phyloP scores from a whole-genome alignment of 2,329 filamentous ascomycete genomes.

The Ilyonectria destructans region DNA sequence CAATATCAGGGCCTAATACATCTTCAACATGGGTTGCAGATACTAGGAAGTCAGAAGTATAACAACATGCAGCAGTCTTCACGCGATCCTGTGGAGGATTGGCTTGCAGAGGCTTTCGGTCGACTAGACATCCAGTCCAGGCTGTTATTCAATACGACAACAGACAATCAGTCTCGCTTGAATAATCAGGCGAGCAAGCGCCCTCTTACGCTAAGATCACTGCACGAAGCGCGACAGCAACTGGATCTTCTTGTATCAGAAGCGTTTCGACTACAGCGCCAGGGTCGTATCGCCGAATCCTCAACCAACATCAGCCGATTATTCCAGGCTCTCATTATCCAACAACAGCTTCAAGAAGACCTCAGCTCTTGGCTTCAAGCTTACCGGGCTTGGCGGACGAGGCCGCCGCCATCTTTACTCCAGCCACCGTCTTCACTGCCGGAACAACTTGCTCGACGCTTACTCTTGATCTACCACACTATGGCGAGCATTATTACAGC shows the following conservation, averaged over 20 bases:
- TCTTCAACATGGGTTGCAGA: constrained; percentile 20
- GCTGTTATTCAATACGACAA: neutral
- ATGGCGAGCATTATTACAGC: constrained; percentile 22
- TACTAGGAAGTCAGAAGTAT: neutral
- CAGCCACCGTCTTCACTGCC: neutral
- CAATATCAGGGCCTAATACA: constrained; percentile 10
- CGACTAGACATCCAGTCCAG: constrained; percentile 15
- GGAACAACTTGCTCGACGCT: constrained; percentile 12
- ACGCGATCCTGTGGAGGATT: constrained; percentile 16
- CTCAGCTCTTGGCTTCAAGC: constrained; percentile 14
- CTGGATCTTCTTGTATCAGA: constrained; percentile 13
- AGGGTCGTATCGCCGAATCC: constrained; percentile 9
- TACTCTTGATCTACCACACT: constrained; percentile 16
- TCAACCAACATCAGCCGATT: constrained; percentile 5
- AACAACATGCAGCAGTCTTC: constrained; percentile 2
- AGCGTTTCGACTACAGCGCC: constrained; percentile 8
- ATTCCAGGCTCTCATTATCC: constrained; percentile 13
- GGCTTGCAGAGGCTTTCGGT: constrained; percentile 22
- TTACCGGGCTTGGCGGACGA: neutral
- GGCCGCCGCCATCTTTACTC: neutral
- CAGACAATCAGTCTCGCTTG: neutral
- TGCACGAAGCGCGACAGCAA: constrained; percentile 3
- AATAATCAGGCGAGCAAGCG: neutral
- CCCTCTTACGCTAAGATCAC: neutral
- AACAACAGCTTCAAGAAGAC: constrained; percentile 14